These are phyloP conservation scores for Beauveria australis DNA, from an alignment of 2,329 filamentous ascomycete genomes.

Conservation along the genomic window DNA sequence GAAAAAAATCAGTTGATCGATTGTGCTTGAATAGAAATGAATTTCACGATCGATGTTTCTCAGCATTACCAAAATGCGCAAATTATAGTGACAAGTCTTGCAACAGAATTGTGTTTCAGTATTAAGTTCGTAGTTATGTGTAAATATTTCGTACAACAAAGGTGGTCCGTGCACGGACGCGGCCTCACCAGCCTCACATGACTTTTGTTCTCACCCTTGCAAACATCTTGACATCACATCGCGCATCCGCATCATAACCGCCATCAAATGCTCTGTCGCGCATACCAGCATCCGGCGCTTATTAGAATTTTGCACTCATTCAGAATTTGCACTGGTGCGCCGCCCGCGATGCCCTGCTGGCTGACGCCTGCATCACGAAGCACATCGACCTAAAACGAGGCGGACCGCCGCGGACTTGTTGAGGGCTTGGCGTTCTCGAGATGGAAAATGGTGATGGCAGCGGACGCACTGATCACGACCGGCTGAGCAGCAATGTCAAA, in stretches of 20 bases:
- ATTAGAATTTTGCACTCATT: background rate
- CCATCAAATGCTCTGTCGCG: background rate
- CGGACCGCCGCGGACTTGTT: background rate
- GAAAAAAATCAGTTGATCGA: background rate
- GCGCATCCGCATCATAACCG: constrained; percentile 2
- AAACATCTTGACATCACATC: constrained; percentile 11
- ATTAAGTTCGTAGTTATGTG: background rate
- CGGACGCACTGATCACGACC: constrained; percentile 49
- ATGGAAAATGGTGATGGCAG: constrained; percentile 49
- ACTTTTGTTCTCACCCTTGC: constrained; percentile 16
- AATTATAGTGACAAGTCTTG: background rate
- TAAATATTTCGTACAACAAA: background rate
- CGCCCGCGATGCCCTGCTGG: background rate
- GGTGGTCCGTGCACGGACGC: constrained; percentile 19
- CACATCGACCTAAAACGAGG: background rate
- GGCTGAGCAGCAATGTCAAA: constrained; percentile 33
- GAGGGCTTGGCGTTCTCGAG: constrained; percentile 45
- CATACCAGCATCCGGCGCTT: background rate
- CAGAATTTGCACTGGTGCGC: background rate
- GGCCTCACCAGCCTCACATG: constrained; percentile 21
- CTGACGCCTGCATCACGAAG: background rate
- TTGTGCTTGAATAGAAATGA: background rate
- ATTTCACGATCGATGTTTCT: background rate
- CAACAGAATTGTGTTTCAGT: background rate
- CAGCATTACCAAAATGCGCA: background rate